Evolutionary conservation across 768 basidiomycete species (phyloP), one percentile per base, ranked within the genome.

Genomic region (Russula lepida): DNA sequence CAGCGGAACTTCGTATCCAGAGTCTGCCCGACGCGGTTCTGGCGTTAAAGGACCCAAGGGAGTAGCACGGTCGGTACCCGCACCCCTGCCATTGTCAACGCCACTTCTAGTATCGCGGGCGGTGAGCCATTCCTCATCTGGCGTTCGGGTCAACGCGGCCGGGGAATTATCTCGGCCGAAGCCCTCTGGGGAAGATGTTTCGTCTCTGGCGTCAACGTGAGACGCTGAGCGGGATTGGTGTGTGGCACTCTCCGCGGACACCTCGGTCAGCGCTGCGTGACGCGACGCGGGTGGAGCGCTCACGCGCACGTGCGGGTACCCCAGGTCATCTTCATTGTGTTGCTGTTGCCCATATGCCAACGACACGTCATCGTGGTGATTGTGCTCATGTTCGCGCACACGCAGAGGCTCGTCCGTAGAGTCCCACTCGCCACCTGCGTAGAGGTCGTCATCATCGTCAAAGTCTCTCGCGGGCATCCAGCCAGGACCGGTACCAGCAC

Each of bases 401-500:
- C 51, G 61, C 19, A 58, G 44, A 9, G 57, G 62, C 50, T 66
- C 66, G 57, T 59, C 65, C 6, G 32, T 58, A 27, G 56, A 52
- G 28, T 48, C 64, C 64, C 66, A 65, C 23, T 65, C 66, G 25
- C 54, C 66, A 39, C 54, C 54, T 27, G 12, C n/a, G 41, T 44
- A 21, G 21, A 44, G 21, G n/a, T 30, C 30, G 28, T 55, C 54
- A 7, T 55, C 54, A 2, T 55, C 28, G 33, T 44, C 50, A 1
- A 44, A 56, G 33, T 53, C 59, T 19, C 32, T 28, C 32, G 66
- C 66, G 54, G 58, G 66, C 12, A 49, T 37, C 66, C 66, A 66
- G 30, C 66, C 66, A 21, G 23, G 30, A 25, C 53, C 63, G 0
- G 23, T 21, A 8, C 54, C 60, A 0, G 27, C 27, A 41, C 63